Base-by-base conservation (phyloP, 768 basidiomycete species). In the Suillus bovinus region DNA sequence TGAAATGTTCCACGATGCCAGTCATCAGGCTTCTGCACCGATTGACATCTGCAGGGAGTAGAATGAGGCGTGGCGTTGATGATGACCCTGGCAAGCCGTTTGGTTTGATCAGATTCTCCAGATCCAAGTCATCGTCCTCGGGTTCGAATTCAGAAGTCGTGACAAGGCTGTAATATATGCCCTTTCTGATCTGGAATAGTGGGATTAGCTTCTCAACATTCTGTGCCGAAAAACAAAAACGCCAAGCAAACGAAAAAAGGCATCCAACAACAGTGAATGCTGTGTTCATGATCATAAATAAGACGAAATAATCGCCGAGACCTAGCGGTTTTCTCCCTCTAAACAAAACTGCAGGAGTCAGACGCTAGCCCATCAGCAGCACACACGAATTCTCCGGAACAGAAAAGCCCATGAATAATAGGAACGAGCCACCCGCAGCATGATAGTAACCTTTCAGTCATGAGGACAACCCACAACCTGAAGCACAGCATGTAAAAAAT, bases 111-210 rank as follows among this genome's bases (percentile, higher is more conserved):
- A 53, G 57, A n/a, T 63, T 59, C 29, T 60, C 60, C 7, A 63
- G 29, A 47, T 61, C 49, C 7, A 61, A 59, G 57, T 63, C 63
- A 17, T 69, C 64, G 20, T 72, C 75, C 59, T 76, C 74, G 20
- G 77, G 75, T 58, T 86, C 84, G 65, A 88, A 84, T 64, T 89
- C 79, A 39, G 82, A 79, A 20, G 79, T 81, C 2, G 86, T 85
- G 63, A 89, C 81, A 33, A 89, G 77, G 67, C 79, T 82, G 71
- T 92, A 91, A 61, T 87, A 79, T 34, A 90, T 74, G 5, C 83
- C 80, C 64, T 89, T 90, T 70, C 81, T 81, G 59, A 85, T 79
- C 87, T 88, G 62, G 16, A 24, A 47, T 22, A 36, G n/a, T 59
- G 42, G 20, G 39, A 38, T 58, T 61, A 44, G 64, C 17, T 34